These are phyloP conservation scores for Mycogone perniciosa DNA, from an alignment of 2,329 filamentous ascomycete genomes.

Conservation along the genomic window DNA sequence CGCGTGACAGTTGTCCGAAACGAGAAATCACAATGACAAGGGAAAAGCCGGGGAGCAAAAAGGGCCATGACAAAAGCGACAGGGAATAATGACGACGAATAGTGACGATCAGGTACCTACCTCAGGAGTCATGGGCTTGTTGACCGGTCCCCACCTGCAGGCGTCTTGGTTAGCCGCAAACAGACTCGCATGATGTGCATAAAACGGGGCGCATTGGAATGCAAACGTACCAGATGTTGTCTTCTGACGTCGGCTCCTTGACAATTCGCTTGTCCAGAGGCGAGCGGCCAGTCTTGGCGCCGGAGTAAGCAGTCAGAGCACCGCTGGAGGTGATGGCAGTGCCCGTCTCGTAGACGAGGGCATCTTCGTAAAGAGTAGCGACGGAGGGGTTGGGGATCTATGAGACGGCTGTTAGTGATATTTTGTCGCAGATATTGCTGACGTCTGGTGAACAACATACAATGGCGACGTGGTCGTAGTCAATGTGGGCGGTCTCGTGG, in stretches of 20 bases:
- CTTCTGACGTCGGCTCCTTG: constrained; percentile 80
- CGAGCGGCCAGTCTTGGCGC: constrained; percentile 95
- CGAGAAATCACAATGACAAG: constrained; percentile 1
- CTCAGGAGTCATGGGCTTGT: constrained; percentile 96
- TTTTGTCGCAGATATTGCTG: not conserved
- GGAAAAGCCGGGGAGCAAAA: constrained; percentile 11
- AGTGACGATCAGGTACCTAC: constrained; percentile 46
- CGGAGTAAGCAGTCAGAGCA: constrained; percentile 94
- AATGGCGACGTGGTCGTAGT: constrained; percentile 97
- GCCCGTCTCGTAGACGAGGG: constrained; percentile 91
- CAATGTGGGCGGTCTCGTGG: constrained; percentile 95
- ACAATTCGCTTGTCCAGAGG: constrained; percentile 97
- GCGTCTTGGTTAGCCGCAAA: constrained; percentile 1
- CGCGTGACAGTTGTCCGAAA: constrained; percentile 10
- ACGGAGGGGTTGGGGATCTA: constrained; percentile 88
- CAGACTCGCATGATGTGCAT: not conserved
- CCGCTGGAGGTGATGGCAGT: constrained; percentile 95
- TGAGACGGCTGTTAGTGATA: not conserved
- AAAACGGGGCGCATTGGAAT: constrained; percentile 1
- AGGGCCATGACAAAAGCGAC: no score
- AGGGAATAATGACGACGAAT: constrained; percentile 12
- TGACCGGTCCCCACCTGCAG: constrained; percentile 83
- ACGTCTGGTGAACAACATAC: constrained; percentile 45
- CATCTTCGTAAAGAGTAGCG: constrained; percentile 96
- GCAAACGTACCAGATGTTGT: constrained; percentile 71